phyloP scores from a whole-genome alignment of 2,329 filamentous ascomycete genomes.

The Pseudogymnoascus destructans region DNA sequence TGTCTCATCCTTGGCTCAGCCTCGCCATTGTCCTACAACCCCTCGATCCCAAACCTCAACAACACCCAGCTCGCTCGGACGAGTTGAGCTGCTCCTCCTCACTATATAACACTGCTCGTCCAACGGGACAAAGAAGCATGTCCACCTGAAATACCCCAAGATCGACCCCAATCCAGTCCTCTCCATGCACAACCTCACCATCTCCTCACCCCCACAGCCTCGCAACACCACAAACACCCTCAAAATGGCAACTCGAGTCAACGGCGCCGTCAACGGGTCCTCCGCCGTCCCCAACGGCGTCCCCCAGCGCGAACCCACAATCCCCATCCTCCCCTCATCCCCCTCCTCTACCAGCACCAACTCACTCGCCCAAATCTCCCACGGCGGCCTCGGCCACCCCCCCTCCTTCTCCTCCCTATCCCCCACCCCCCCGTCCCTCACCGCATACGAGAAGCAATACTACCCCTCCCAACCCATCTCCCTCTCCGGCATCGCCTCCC shows the following conservation, averaged over 20 bases:
- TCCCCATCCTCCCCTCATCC: background rate
- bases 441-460: constrained; percentile 21
- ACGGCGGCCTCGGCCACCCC: constrained; percentile 6
- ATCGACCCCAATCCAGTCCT: background rate
- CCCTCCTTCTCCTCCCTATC: background rate
- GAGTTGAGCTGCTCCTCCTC: background rate
- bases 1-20: constrained; percentile 5
- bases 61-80: background rate
- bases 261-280: constrained; percentile 12
- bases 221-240: background rate
- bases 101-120: background rate
- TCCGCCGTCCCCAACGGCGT: constrained; percentile 7
- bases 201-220: background rate
- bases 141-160: background rate
- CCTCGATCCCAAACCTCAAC: constrained; percentile 10
- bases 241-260: constrained; percentile 4
- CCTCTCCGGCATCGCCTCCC: constrained; percentile 28
- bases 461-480: constrained; percentile 22
- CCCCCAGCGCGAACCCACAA: background rate
- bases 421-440: constrained; percentile 9
- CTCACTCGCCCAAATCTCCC: constrained; percentile 7
- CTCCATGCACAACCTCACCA: background rate
- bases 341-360: background rate
- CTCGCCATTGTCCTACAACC: constrained; percentile 12
- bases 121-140: background rate